Percentiles rank a stretch among this genome's conserved stretches.
Conservation (phyloP, 306 rosid genomes). For the Astragalus glycyphyllos region DNA sequence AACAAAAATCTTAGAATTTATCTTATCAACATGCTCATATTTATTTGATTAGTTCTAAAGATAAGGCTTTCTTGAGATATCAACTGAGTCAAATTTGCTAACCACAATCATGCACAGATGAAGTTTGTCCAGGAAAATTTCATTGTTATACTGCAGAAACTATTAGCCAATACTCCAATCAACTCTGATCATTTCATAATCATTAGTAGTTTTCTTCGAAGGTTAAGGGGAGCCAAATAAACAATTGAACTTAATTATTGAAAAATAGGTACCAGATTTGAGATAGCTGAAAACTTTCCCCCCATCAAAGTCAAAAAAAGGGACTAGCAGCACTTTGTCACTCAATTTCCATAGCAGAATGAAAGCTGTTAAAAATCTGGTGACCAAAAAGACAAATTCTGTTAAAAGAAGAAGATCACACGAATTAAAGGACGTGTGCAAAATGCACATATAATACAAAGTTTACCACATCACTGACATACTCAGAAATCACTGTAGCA, state of each 20-base stretch:
- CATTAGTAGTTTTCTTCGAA: slow-evolving; percentile 14
- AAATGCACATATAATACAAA: slow-evolving; percentile 52
- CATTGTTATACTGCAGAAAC: slow-evolving; percentile 23
- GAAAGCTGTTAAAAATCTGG: slow-evolving; percentile 83
- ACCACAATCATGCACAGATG: slow-evolving; percentile 10
- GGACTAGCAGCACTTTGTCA: slow-evolving; percentile 62
- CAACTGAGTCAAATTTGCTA: slow-evolving; percentile 12
- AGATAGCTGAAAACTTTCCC: slow-evolving; percentile 74
- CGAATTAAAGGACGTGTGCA: slow-evolving; percentile 45
- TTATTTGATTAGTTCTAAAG: slow-evolving; percentile 16
- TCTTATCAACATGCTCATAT: slow-evolving; percentile 5
- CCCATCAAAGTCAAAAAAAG: slow-evolving; percentile 65
- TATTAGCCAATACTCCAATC: slow-evolving; percentile 10
- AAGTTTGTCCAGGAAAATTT: slow-evolving; percentile 9
- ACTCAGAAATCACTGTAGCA: slow-evolving; percentile 93
- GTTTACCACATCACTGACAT: slow-evolving; percentile 89
- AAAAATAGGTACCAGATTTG: slow-evolving; percentile 68
- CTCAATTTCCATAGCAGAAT: slow-evolving; percentile 84
- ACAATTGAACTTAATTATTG: slow-evolving; percentile 25
- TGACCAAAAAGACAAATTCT: slow-evolving; percentile 37
- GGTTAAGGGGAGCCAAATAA: slow-evolving; percentile 31
- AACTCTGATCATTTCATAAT: slow-evolving; percentile 20
- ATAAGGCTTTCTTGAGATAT: slow-evolving; percentile 11
- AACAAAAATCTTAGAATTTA: background rate
- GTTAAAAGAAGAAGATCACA: slow-evolving; percentile 42